Evolutionary conservation across 768 basidiomycete genomes (phyloP), one percentile per base, ranked within the genome.

Genomic region (Phlegmacium glaucopus): DNA sequence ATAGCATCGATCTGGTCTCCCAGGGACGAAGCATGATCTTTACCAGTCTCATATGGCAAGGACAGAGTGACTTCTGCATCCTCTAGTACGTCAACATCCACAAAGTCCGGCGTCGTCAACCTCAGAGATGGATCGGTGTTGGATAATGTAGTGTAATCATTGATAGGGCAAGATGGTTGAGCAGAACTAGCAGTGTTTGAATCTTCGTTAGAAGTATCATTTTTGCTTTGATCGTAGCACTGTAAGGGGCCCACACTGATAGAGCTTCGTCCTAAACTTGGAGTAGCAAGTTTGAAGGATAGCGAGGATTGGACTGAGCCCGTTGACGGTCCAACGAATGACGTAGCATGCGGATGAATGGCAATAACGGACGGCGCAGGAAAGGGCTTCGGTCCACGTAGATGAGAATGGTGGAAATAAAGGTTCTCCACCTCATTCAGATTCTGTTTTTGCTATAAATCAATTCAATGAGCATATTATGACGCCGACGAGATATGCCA

Each of bases 391-490:
- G 65, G 56, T 26, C 67, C 66, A 47, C 73, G 73, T 22, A 71
- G 64, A 43, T 85, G 81, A 0, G 85, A 83, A 58, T 85, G 83
- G 41, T 81, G 83, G 57, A 89, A 89, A 69, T 88, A 90, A 8
- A 90, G 71, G 57, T 89, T 89, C 62, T 90, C 87, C 5, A 90
- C 87, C 66, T 90, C 87, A 57, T 85, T 87, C 44, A 90, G 65
- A 39, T 75, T 87, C 64, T 90, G 87, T 49, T 80, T 77, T 81
- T 87, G 84, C 86, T 87, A 58, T 11, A 43, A 32, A 25, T 47
- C 25, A 45, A n/a, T 18, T 15, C 11, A 8, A 34, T 26, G 8
- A 22, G 40, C 29, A 45, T 22, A 22, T 22, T 22, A 22, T 22
- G 22, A 5, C 22, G 22, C 22, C 22, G 22, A 47, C 35, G 46